Evolutionary conservation across 176 grass and related monocot genomes (phyloP).

Genomic region (Thalia dealbata): DNA sequence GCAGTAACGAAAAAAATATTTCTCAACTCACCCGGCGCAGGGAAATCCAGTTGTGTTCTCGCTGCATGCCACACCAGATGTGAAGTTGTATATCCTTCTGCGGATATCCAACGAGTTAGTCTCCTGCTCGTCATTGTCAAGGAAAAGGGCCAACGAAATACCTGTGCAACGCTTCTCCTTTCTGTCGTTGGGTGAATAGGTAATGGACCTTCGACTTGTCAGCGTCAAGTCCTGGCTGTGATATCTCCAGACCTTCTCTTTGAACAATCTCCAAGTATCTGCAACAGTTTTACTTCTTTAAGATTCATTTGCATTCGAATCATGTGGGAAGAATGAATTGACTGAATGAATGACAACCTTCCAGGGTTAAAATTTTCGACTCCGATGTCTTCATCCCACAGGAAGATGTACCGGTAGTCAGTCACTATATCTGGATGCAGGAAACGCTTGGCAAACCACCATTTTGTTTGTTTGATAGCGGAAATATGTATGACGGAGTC

Average conservation of each 20-base stretch:
- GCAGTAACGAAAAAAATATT: too few species aligned
- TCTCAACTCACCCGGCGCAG: slow-evolving; percentile 45
- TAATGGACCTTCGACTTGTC: neutral
- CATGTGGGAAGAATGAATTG: neutral
- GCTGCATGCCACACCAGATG: slow-evolving; percentile 36
- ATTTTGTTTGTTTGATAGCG: slow-evolving; percentile 11
- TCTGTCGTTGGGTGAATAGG: neutral
- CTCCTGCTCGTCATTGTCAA: too few species aligned
- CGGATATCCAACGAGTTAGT: neutral
- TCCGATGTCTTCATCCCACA: slow-evolving; percentile 7
- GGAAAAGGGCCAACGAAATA: neutral
- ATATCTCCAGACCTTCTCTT: slow-evolving; percentile 4
- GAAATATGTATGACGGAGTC: neutral
- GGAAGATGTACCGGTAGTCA: neutral
- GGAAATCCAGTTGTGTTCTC: slow-evolving; percentile 56
- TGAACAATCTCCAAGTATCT: slow-evolving; percentile 1
- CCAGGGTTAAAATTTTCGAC: slow-evolving; percentile 6
- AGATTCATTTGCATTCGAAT: neutral
- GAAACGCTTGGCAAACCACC: slow-evolving; percentile 14
- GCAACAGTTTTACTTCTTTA: neutral
- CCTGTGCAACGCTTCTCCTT: neutral
- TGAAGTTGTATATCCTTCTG: slow-evolving; percentile 61
- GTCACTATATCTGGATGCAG: slow-evolving; percentile 9
- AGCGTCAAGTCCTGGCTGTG: neutral
- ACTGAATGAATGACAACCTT: neutral